phyloP scores from a whole-genome alignment of 2,329 filamentous ascomycete genomes.

The Aspergillus novofumigatus region DNA sequence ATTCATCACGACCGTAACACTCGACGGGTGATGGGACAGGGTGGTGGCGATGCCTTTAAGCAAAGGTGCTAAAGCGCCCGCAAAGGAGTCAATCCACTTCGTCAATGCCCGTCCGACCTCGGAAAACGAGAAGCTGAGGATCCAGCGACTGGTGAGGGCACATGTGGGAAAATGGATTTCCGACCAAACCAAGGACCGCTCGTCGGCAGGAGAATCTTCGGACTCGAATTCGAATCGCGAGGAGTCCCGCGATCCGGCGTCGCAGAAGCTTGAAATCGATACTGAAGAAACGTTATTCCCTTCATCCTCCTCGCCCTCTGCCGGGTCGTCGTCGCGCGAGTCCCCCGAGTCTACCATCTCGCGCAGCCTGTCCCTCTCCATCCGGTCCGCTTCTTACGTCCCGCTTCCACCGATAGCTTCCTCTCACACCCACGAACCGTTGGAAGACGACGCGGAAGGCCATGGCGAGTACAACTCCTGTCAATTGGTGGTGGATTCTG shows the following conservation, averaged over 20 bases:
- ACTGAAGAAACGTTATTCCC: neutral
- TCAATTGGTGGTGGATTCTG: neutral
- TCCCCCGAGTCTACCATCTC: neutral
- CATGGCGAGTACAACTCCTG: neutral
- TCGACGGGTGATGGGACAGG: constrained; percentile 9
- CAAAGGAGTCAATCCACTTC: constrained; percentile 28
- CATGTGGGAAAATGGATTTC: constrained; percentile 36
- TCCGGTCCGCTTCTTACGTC: neutral
- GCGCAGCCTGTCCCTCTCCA: neutral
- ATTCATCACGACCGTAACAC: constrained; percentile 5
- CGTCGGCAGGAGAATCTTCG: constrained; percentile 8
- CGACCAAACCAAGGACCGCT: constrained; percentile 30
- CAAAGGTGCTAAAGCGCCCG: constrained; percentile 14
- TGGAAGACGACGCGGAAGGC: neutral
- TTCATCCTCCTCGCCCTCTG: constrained; percentile 7
- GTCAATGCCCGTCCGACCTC: constrained; percentile 31
- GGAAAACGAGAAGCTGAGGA: constrained; percentile 23
- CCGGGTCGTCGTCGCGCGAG: neutral
- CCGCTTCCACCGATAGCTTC: neutral
- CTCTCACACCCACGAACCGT: neutral
- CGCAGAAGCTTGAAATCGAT: neutral
- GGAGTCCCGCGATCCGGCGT: neutral
- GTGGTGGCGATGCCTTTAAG: constrained; percentile 21
- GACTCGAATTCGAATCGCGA: neutral
- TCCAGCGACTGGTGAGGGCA: constrained; percentile 29